These are phyloP conservation scores for Cymodocea nodosa DNA, from an alignment of 116 monocot species.

Conservation along the genomic window DNA sequence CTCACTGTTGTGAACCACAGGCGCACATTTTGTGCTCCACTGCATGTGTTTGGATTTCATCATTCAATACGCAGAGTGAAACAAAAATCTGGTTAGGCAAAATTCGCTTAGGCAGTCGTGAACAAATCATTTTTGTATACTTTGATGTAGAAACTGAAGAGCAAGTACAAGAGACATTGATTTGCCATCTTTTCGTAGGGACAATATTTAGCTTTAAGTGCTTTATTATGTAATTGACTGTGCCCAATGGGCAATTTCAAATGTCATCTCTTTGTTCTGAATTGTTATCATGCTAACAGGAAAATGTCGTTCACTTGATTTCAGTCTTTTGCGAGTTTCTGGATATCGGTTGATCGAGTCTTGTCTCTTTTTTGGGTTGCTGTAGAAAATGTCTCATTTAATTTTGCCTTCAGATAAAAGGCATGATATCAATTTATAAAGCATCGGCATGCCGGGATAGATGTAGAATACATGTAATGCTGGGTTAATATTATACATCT, in stretches of 20 bases:
- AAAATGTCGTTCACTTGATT: not conserved
- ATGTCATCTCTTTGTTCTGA: not conserved
- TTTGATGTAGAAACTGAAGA: constrained; percentile 1
- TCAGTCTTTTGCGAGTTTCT: no score
- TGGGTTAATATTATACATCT: no score
- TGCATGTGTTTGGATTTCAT: no score
- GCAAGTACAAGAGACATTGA: not conserved
- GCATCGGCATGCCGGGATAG: no score
- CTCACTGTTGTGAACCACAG: not conserved
- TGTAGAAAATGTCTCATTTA: no score
- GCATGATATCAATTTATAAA: no score
- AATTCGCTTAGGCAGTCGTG: not conserved
- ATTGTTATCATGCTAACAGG: not conserved
- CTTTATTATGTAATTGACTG: not conserved
- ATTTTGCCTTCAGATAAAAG: no score
- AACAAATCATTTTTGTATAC: constrained; percentile 3
- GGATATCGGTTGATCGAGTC: no score
- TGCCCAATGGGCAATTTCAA: not conserved
- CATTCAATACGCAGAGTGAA: not conserved
- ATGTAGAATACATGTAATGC: no score
- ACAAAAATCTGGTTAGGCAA: not conserved
- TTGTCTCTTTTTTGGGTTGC: no score
- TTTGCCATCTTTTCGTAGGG: not conserved
- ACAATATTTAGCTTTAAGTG: not conserved
- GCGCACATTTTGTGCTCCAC: not conserved